These are phyloP conservation scores for Camelina sativa DNA, from an alignment of 345 rosid genomes.

Conservation along the genomic window DNA sequence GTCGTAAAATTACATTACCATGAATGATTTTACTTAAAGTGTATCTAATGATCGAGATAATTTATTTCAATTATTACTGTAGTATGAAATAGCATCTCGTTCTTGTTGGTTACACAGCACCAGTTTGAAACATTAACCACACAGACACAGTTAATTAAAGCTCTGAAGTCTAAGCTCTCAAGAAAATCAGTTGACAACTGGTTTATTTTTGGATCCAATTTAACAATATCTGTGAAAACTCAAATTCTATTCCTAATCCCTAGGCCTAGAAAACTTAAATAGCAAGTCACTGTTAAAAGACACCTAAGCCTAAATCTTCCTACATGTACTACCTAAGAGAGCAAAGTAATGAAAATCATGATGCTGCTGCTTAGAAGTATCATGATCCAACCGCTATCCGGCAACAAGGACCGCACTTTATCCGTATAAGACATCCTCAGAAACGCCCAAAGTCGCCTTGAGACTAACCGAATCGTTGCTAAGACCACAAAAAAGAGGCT, in stretches of 20 bases:
- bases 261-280: conserved; percentile 24
- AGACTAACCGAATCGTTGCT: conserved; percentile 66
- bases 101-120: background rate
- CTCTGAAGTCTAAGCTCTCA: background rate
- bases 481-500: conserved; percentile 69
- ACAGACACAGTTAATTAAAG: background rate
- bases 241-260: conserved; percentile 1
- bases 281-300: conserved; percentile 18
- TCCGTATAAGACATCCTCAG: conserved; percentile 45
- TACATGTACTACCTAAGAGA: conserved; percentile 45
- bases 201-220: too few relatives aligned
- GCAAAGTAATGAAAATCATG: conserved; percentile 74
- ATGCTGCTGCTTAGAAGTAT: conserved; percentile 80
- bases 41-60: too few relatives aligned
- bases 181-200: too few relatives aligned
- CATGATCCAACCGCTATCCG: conserved; percentile 75
- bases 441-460: conserved; percentile 45
- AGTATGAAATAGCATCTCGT: background rate
- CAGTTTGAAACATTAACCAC: background rate
- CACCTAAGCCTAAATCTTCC: conserved; percentile 11
- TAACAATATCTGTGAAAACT: too few relatives aligned
- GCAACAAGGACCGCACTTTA: conserved; percentile 47
- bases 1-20: background rate
- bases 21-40: too few relatives aligned
- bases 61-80: too few relatives aligned